phyloP scores from a whole-genome alignment of 1,284 basidiomycete genomes.

The Ceratobasidium sp. region DNA sequence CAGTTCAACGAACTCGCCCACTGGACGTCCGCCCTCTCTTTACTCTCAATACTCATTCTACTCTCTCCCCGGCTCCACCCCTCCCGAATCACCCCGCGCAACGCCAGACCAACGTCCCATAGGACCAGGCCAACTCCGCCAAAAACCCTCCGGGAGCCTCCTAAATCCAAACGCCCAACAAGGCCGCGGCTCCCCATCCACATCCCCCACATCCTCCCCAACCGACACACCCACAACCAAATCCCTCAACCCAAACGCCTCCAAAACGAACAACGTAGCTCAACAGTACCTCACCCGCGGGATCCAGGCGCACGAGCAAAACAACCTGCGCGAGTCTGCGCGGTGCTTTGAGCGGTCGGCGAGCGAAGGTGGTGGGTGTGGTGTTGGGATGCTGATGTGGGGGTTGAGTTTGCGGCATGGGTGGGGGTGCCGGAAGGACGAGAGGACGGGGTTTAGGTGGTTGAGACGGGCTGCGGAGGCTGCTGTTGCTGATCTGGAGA shows the following conservation, averaged over 20 bases:
- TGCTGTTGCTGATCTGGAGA: constrained; percentile 81
- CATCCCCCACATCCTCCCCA: not conserved
- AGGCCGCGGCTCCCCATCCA: constrained; percentile 11
- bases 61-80: constrained; percentile 26
- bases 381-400: constrained; percentile 93
- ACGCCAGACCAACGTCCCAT: not conserved
- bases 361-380: constrained; percentile 79
- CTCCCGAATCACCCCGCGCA: constrained; percentile 35
- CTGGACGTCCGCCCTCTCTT: constrained; percentile 29
- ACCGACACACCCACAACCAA: constrained; percentile 6
- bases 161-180: constrained; percentile 18
- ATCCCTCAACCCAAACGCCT: not conserved
- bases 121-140: not conserved
- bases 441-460: constrained; percentile 83
- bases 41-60: constrained; percentile 41
- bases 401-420: constrained; percentile 88
- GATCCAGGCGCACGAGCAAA: constrained; percentile 83
- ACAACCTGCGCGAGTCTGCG: constrained; percentile 77
- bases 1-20: constrained; percentile 9
- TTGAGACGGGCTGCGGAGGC: constrained; percentile 81
- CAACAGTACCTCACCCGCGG: constrained; percentile 77
- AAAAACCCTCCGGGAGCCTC: constrained; percentile 25
- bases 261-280: constrained; percentile 33
- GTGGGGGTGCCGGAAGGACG: constrained; percentile 85
- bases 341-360: constrained; percentile 84